Evolutionary conservation across 2,329 filamentous ascomycete species (phyloP), one percentile per base, ranked within the genome.

Genomic region (Epicoccum nigrum): DNA sequence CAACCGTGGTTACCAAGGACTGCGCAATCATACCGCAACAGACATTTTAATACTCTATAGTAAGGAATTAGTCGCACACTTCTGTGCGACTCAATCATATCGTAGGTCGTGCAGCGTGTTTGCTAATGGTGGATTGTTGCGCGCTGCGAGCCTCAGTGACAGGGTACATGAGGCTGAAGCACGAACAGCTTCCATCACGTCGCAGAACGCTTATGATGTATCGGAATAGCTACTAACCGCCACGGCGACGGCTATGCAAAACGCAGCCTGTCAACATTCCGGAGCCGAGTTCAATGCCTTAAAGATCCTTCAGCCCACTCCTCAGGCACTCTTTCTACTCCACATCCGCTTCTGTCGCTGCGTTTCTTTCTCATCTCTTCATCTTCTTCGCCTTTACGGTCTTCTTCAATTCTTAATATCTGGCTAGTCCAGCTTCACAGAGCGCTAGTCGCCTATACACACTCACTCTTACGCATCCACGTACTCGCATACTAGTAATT

Each of bases 401-500:
- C 32, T 67, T 67, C 63, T 64, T 64, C 65, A 60, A 60, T 63
- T 67, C 60, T 60, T 71, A 72, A 69, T 70, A 62, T 45, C 67
- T 73, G 69, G 71, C 70, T 63, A 73, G 70, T 63, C 70, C 70
- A 73, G 66, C 55, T 65, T 64, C 20, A n/a, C 41, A 67, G 63
- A 73, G 71, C 71, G 71, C 71, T 67, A 73, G 71, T 64, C 70
- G 71, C 70, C 65, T 64, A 54, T 45, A 62, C 34, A n/a, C n/a
- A n/a, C 59, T 57, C 54, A 67, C 63, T 57, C 59, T 66, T 48
- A 39, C 39, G 42, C 55, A 45, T 40, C 31, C 46, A 37, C 30
- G 51, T 59, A 63, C 56, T 59, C 49, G 37, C 30, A 53, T 59
- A 63, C 56, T 59, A 60, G 44, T 70, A 69, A 70, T 67, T 59